A percentile compares a stretch with the other conserved stretches of the same genome.
These are phyloP conservation scores for Ulota crispa DNA, from an alignment of 225 moss, liverwort and hornwort species.

Conservation along the genomic window DNA sequence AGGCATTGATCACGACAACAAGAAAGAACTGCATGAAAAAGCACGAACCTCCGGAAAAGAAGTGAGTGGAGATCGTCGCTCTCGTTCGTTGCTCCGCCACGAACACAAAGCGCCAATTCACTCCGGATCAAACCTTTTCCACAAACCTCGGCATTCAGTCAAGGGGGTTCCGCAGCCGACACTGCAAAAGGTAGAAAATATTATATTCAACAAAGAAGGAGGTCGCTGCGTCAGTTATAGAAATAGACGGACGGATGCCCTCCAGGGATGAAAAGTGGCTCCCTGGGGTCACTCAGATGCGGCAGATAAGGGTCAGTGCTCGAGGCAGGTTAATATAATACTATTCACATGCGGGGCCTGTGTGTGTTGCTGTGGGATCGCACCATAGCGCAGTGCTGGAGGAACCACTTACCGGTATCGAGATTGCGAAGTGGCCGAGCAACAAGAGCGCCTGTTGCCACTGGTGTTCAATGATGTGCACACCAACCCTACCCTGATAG, in stretches of 20 bases:
- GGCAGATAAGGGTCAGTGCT: slow-evolving; percentile 33
- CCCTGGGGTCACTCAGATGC: not conserved
- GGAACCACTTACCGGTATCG: not conserved
- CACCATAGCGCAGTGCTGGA: not conserved
- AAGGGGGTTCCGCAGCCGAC: not conserved
- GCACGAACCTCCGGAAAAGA: not conserved
- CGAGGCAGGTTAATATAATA: not conserved
- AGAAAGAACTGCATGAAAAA: not conserved
- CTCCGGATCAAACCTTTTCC: not conserved
- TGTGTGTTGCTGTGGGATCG: not conserved
- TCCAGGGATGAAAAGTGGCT: slow-evolving; percentile 24
- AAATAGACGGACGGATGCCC: slow-evolving; percentile 8
- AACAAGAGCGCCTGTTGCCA: not conserved
- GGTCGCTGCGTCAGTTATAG: not conserved
- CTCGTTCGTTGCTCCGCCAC: not conserved
- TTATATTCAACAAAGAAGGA: not conserved
- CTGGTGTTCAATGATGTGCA: not conserved
- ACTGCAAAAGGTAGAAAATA: not conserved
- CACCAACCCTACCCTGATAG: slow-evolving; percentile 13
- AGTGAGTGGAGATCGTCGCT: not conserved
- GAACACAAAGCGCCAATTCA: not conserved
- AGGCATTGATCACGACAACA: not conserved
- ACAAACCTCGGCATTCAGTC: not conserved
- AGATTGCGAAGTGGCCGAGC: not conserved
- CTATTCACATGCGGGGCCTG: not conserved